Base-by-base conservation (phyloP, 2,329 filamentous ascomycete genomes). In the Metarhizium rileyi region DNA sequence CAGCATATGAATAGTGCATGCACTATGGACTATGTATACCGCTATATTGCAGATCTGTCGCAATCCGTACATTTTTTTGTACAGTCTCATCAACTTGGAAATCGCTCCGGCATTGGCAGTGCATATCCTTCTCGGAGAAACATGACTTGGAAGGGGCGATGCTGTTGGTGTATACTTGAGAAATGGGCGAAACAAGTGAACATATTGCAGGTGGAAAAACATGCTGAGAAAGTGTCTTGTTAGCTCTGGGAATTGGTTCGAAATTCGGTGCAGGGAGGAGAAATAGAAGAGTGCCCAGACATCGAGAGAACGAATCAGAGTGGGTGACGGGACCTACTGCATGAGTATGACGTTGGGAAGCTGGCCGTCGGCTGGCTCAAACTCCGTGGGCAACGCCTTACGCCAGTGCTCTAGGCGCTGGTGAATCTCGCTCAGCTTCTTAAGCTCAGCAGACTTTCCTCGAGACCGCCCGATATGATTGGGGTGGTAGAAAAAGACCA, bases 31-130 rank as follows among this genome's bases (percentile, higher is more conserved):
- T 68, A 97, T 96, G 66, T 98, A 98, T 1, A 97, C 90, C 3
- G 87, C 90, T 59, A 97, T 89, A 61, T 97, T 97, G 69, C 88
- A 95, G 30, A 98, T 95, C 63, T 97, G 91, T 4, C 89, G 83
- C 12, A 97, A 70, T 9, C 91, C 89, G 66, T 95, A 94, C 1
- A 84, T 84, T 57, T 91, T 88, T 66, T 95, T 96, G 69, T 97
- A 98, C 1, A 96, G 71, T 1, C 93, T 83, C 70, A 96, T 84
- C n/a, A 96, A 73, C 62, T 96, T 97, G 0, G 90, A 96, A 49
- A 97, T 93, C 55, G 84, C 83, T 2, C 84, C 83, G 0, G 93
- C 91, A 48, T 93, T 90, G 61, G 91, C 86, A 0, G 90, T 93
- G 68, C 91, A 96, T 48, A 95, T 81, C 57, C 90, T 89, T 18